Percentiles rank a stretch among this genome's conserved stretches.
These are phyloP conservation scores for Abrus precatorius DNA, from an alignment of 306 rosid genomes.

Conservation along the genomic window DNA sequence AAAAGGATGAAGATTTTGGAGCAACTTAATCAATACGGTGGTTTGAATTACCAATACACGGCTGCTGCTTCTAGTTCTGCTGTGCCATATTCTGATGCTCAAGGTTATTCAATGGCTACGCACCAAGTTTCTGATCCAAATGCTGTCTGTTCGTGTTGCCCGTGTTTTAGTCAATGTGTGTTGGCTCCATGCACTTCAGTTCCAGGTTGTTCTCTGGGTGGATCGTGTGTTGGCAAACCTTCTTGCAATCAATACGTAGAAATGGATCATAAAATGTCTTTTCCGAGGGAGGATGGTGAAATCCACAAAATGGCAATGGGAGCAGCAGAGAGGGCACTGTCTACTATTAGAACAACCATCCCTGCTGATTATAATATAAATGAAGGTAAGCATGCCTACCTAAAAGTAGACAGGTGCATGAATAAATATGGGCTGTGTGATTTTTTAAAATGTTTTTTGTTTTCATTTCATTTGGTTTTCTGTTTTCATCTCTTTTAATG, in stretches of 20 bases:
- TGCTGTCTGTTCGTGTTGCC: constrained; percentile 64
- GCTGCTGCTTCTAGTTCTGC: constrained; percentile 52
- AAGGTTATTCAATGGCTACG: constrained; percentile 52
- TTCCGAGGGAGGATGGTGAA: constrained; percentile 58
- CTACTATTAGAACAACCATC: constrained; percentile 56
- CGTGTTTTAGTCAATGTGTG: constrained; percentile 56
- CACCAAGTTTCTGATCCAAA: constrained; percentile 60
- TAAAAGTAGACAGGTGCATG: constrained; percentile 26
- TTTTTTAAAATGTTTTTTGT: too few species aligned
- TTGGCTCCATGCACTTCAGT: constrained; percentile 52
- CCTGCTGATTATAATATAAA: constrained; percentile 57
- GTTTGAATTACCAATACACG: constrained; percentile 64
- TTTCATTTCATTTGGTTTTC: too few species aligned
- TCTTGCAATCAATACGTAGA: constrained; percentile 49
- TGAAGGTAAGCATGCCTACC: constrained; percentile 63
- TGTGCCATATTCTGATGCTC: constrained; percentile 49
- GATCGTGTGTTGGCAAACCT: constrained; percentile 54
- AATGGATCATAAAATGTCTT: constrained; percentile 51
- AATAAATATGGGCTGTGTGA: neutral
- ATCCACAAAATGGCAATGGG: constrained; percentile 70
- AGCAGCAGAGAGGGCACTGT: constrained; percentile 81
- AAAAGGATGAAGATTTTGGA: constrained; percentile 75
- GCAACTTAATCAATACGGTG: constrained; percentile 74
- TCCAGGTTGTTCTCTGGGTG: constrained; percentile 57
- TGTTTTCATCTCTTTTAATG: neutral